phyloP scores from a whole-genome alignment of 495 filamentous ascomycete genomes.

The Neurospora tetrasperma region DNA sequence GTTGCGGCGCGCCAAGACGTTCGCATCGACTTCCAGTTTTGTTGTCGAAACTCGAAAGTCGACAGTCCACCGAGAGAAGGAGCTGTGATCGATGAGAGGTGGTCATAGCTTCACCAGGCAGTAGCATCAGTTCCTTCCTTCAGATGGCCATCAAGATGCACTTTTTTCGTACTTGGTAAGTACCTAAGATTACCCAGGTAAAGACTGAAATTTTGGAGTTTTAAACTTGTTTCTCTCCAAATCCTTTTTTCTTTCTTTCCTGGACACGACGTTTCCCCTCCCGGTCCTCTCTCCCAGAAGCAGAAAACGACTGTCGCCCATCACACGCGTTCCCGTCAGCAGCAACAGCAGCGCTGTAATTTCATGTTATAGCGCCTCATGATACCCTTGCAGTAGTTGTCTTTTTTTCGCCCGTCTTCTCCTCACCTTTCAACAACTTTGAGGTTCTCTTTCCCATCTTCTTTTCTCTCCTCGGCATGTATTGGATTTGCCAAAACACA shows the following conservation, averaged over 20 bases:
- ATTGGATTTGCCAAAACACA: neutral
- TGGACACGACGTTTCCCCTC: too few relatives aligned
- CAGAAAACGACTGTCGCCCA: neutral
- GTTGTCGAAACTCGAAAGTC: neutral
- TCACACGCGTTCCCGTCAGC: neutral
- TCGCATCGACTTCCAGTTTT: neutral
- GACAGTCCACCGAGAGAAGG: neutral
- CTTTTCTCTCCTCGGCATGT: neutral
- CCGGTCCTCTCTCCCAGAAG: too few relatives aligned
- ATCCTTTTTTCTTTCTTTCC: too few relatives aligned
- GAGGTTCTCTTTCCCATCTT: neutral
- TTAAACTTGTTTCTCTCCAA: too few relatives aligned
- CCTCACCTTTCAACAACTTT: neutral
- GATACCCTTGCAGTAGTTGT: neutral
- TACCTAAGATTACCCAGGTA: neutral
- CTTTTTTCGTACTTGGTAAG: neutral
- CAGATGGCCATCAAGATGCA: neutral
- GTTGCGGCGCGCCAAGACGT: neutral
- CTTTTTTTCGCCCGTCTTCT: neutral
- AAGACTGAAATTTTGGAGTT: neutral
- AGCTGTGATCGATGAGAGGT: neutral
- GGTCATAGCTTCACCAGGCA: slow-evolving; percentile 7
- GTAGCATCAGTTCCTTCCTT: neutral
- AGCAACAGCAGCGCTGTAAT: neutral
- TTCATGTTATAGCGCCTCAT: neutral